These are phyloP conservation scores for Poronia punctata DNA, from an alignment of 495 filamentous ascomycete genomes.

Conservation along the genomic window DNA sequence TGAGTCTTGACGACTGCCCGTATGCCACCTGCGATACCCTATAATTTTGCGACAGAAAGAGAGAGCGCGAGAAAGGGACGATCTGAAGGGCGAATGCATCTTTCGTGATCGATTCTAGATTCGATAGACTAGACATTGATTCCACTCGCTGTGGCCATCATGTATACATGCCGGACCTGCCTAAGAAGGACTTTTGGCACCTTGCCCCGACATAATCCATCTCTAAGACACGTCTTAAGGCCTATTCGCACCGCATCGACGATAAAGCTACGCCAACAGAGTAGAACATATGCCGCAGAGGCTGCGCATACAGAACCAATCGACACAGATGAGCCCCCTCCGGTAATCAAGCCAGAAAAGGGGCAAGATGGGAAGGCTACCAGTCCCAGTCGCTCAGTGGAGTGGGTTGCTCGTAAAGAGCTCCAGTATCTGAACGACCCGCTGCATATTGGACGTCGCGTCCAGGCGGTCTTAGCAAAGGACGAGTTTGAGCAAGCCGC, in stretches of 20 bases:
- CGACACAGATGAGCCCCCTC: not conserved
- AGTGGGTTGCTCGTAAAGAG: constrained; percentile 42
- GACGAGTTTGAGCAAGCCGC: constrained; percentile 56
- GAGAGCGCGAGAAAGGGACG: no score
- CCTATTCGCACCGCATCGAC: not conserved
- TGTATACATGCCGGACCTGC: constrained; percentile 37
- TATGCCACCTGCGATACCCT: no score
- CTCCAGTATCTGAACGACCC: constrained; percentile 62
- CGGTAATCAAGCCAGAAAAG: not conserved
- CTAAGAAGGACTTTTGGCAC: constrained; percentile 17
- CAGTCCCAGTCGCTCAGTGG: constrained; percentile 5
- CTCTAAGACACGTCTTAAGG: not conserved
- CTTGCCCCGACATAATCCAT: constrained; percentile 2
- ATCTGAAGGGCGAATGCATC: no score
- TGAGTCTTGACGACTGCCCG: no score
- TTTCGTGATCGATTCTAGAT: not conserved
- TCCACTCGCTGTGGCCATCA: constrained; percentile 15
- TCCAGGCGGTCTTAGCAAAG: constrained; percentile 46
- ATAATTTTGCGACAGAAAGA: no score
- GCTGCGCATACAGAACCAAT: not conserved
- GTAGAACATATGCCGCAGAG: constrained; percentile 8
- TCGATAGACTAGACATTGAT: no score
- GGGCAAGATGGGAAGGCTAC: constrained; percentile 15
- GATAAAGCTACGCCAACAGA: constrained; percentile 2
- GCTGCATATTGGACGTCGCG: constrained; percentile 54